Evolutionary conservation across 345 rosid species (phyloP), one percentile per base, ranked within the genome.

Genomic region (Lepidium sativum): DNA sequence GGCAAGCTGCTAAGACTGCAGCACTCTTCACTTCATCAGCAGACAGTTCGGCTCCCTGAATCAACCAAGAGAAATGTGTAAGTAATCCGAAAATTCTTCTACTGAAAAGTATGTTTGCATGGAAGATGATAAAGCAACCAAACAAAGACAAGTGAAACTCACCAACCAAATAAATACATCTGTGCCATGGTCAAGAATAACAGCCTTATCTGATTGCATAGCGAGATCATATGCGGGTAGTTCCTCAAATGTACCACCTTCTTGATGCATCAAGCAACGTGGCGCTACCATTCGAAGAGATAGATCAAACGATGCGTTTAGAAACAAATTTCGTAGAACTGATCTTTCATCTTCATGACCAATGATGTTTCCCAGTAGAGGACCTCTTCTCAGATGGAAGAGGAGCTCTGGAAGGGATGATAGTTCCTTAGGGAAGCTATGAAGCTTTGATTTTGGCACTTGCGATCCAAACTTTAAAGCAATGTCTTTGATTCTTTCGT

Each of bases 281-380:
- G 99, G 97, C 6, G 92, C 94, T 6, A 95, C 82, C 99, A 95
- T 95, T 47, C 90, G 88, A 31, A 91, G 86, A 3, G 99, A 88
- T 44, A 95, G 88, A 78, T 86, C 96, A 74, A 86, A 91, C 14
- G 96, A 95, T 47, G 96, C 94, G 54, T 88, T 88, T 35, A 95
- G 77, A 82, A 91, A 91, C 81, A 91, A 60, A 78, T 84, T 88
- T 60, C 96, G 81, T 35, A 95, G 75, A 25, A 86, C 89, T 6
- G 96, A 88, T 66, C 97, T 85, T 82, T 95, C 97, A 78, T 95
- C 99, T 76, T 95, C 97, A 71, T 88, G 96, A 54, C 99, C 97
- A 60, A 95, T 76, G 75, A 95, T 91, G 87, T 77, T 91, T 80
- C 99, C 99, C 48, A 95, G 75, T 54, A 95, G 77, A 35, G 96